Evolutionary conservation across 2,329 filamentous ascomycete genomes (phyloP).

Genomic region (Xylariales sp.): DNA sequence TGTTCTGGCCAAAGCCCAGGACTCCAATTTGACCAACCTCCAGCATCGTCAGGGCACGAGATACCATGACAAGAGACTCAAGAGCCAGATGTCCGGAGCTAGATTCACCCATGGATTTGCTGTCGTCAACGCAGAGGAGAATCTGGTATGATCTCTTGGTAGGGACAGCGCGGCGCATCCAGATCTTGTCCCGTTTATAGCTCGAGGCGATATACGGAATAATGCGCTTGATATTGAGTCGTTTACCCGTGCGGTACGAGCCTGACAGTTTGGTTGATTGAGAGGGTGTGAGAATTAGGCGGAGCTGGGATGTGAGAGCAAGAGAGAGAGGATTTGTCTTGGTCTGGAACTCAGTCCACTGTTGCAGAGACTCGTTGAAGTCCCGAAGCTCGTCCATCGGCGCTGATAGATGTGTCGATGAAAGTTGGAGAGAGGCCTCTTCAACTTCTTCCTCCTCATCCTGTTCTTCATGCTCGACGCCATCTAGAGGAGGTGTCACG

Average conservation of each 20-base stretch:
- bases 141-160: conserved; percentile 96
- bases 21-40: conserved; percentile 93
- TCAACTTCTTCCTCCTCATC: conserved; percentile 42
- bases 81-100: conserved; percentile 77
- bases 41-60: conserved; percentile 82
- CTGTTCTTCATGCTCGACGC: conserved; percentile 34
- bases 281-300: conserved; percentile 90
- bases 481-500: conserved; percentile 30
- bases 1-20: conserved; percentile 79
- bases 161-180: conserved; percentile 91
- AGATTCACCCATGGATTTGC: conserved; percentile 83
- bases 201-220: conserved; percentile 98
- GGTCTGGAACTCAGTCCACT: conserved; percentile 83
- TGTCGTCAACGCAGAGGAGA: conserved; percentile 94
- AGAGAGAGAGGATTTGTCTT: conserved; percentile 83
- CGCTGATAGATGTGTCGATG: conserved; percentile 64
- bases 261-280: conserved; percentile 94
- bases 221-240: conserved; percentile 98
- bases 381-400: conserved; percentile 38
- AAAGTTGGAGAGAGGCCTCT: conserved; percentile 59
- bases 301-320: conserved; percentile 87
- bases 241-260: conserved; percentile 94
- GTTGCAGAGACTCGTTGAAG: conserved; percentile 56
- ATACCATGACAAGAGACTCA: conserved; percentile 89
- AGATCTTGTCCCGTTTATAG: conserved; percentile 99